Conservation (phyloP, 2,329 filamentous ascomycete species). For the Apiospora saccharicola region DNA sequence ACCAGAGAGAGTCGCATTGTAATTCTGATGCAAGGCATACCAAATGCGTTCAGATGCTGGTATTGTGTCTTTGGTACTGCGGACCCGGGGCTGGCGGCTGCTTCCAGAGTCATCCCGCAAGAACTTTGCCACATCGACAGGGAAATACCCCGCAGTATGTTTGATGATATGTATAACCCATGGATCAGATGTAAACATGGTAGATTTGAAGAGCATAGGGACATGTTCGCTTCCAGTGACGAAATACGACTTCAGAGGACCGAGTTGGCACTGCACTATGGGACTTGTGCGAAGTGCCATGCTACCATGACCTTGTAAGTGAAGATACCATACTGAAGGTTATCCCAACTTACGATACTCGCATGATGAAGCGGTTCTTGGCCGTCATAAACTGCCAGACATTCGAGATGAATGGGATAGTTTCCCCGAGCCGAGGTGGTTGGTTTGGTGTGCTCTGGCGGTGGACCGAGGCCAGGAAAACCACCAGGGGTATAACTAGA, state of each 20-base stretch:
- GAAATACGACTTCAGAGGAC: not conserved
- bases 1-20: constrained; percentile 1
- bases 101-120: too few species aligned
- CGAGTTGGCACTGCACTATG: constrained; percentile 8
- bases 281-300: not conserved
- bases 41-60: constrained; percentile 20
- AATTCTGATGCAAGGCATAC: not conserved
- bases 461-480: too few species aligned
- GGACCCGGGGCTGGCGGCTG: too few species aligned
- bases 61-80: too few species aligned
- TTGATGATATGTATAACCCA: not conserved
- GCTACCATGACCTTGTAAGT: too few species aligned
- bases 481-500: too few species aligned
- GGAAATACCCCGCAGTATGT: too few species aligned
- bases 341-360: constrained; percentile 21
- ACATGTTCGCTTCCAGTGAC: not conserved
- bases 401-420: constrained; percentile 24
- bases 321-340: too few species aligned
- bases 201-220: not conserved
- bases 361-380: constrained; percentile 19
- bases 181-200: not conserved
- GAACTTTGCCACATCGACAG: too few species aligned
- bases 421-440: constrained; percentile 23
- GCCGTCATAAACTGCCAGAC: constrained; percentile 26
- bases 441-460: not conserved